Evolutionary conservation across 495 filamentous ascomycete genomes (phyloP).

Genomic region (Letharia lupina): DNA sequence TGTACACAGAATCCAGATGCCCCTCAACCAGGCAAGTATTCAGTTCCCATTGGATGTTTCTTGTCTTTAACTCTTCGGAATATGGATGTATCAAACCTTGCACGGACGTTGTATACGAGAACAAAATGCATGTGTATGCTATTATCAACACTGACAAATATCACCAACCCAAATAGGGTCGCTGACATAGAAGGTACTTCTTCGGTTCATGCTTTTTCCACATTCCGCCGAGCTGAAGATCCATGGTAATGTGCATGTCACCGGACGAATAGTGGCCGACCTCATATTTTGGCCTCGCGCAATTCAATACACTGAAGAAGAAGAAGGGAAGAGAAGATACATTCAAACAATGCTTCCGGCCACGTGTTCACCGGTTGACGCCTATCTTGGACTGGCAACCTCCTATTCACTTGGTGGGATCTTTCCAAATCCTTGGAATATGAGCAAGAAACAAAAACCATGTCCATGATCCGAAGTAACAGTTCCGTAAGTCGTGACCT

Average conservation of each 20-base stretch:
- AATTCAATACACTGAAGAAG: neutral
- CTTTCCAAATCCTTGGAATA: constrained; percentile 5
- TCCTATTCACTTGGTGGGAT: neutral
- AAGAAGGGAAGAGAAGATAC: constrained; percentile 1
- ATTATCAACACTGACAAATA: neutral
- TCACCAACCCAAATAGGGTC: neutral
- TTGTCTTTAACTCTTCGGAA: neutral
- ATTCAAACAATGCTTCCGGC: constrained; percentile 1
- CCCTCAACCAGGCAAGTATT: neutral
- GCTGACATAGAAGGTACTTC: neutral
- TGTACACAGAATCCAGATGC: neutral
- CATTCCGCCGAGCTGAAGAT: neutral
- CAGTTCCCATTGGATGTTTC: neutral
- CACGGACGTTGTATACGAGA: neutral
- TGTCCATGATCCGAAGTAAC: neutral
- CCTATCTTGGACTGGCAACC: neutral
- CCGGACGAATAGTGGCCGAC: neutral
- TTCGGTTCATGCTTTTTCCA: neutral
- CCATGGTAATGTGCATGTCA: neutral
- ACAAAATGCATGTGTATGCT: neutral
- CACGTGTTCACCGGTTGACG: neutral
- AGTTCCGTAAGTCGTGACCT: neutral
- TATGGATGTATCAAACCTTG: neutral
- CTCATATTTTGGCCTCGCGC: neutral
- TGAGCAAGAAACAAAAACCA: constrained; percentile 7